Percentiles rank a stretch among this genome's conserved stretches.
Conservation (phyloP, 1,139 yeast species). For the Zygotorulaspora mrakii region DNA sequence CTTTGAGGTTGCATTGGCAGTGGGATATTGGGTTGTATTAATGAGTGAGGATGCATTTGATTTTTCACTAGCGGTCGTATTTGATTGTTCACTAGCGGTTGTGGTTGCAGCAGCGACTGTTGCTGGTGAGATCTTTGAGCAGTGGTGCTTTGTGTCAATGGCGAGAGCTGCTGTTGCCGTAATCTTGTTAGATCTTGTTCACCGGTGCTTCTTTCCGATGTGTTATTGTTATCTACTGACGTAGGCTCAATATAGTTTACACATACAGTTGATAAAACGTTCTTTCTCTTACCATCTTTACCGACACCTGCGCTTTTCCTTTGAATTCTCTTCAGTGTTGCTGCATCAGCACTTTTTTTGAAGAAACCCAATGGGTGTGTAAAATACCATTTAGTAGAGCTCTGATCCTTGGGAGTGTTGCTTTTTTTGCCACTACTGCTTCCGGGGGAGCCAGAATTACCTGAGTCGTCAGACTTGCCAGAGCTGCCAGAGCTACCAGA, state of each 20-base stretch:
- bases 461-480: neutral
- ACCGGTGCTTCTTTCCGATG: neutral
- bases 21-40: too few relatives aligned
- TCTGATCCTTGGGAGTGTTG: slow-evolving; percentile 18
- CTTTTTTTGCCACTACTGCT: neutral
- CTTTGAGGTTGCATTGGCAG: slow-evolving; percentile 2
- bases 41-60: too few relatives aligned
- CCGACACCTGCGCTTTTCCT: slow-evolving; percentile 34
- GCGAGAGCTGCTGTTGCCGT: neutral
- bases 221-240: neutral
- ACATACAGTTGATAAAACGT: slow-evolving; percentile 30
- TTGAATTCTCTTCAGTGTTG: slow-evolving; percentile 30
- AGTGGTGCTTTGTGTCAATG: neutral
- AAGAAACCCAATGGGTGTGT: slow-evolving; percentile 78
- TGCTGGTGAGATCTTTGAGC: too few relatives aligned
- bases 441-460: slow-evolving; percentile 14
- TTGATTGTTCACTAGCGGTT: too few relatives aligned
- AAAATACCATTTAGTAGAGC: slow-evolving; percentile 68
- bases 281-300: slow-evolving; percentile 34
- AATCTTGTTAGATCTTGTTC: neutral
- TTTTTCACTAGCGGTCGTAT: too few relatives aligned
- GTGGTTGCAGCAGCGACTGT: neutral
- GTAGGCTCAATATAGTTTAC: slow-evolving; percentile 21
- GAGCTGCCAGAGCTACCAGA: slow-evolving; percentile 1
- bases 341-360: slow-evolving; percentile 67